phyloP scores from a whole-genome alignment of 805 yeast genomes.

The Dipodascus albidus region DNA sequence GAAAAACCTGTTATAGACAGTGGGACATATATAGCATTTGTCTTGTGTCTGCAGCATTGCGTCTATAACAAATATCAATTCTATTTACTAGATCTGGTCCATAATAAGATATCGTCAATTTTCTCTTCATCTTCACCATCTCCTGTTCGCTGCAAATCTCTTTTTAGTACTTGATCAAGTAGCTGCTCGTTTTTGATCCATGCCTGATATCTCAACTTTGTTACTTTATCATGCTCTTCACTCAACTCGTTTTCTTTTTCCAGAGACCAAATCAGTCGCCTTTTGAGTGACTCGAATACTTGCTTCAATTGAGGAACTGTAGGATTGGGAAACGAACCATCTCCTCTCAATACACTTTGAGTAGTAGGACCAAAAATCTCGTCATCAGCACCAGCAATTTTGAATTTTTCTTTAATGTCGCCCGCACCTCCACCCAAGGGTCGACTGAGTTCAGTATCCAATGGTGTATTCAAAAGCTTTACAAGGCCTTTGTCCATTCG shows the following conservation, averaged over 20 bases:
- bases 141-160: neutral
- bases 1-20: too few relatives aligned
- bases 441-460: neutral
- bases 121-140: neutral
- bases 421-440: neutral
- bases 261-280: slow-evolving; percentile 24
- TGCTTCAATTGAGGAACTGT: slow-evolving; percentile 3
- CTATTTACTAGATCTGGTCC: neutral
- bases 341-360: slow-evolving; percentile 13
- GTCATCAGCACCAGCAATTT: neutral
- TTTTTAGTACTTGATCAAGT: slow-evolving; percentile 20
- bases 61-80: too few relatives aligned
- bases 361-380: slow-evolving; percentile 3
- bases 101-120: neutral
- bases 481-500: neutral
- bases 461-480: neutral
- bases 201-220: slow-evolving; percentile 12
- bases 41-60: too few relatives aligned
- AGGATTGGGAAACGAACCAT: slow-evolving; percentile 6
- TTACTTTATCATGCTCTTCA: slow-evolving; percentile 14
- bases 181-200: slow-evolving; percentile 27
- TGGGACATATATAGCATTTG: too few relatives aligned
- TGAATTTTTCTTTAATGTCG: neutral
- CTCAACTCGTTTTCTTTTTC: slow-evolving; percentile 18
- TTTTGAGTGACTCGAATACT: slow-evolving; percentile 15